Base-by-base conservation (phyloP, 148 eudicot species). In the Suaeda aralocaspica region DNA sequence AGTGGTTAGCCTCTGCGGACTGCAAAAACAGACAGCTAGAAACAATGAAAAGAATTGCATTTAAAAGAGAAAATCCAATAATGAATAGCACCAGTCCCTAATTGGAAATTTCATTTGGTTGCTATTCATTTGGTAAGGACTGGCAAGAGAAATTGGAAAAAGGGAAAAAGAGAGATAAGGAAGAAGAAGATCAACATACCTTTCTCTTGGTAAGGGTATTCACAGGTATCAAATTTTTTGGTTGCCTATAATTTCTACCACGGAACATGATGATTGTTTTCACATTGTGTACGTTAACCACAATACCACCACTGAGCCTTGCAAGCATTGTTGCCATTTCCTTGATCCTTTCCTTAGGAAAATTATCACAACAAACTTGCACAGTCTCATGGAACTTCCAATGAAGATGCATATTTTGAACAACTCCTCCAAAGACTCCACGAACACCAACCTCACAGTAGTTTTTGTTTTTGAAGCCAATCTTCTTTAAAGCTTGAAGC, bases 361-460 rank as follows among this genome's bases (percentile, higher is more conserved):
- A 95, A 80, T 95, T 95, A 76, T 95, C 97, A 76, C 99, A 95
- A 58, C 97, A 91, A 68, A 95, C 99, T 89, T 95, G 99, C 61
- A 95, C 99, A 39, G 99, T 95, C 80, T 95, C 99, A 36, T 95
- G 97, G 77, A 95, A 95, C 82, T 95, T 95, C 99, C 99, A 95
- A 62, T 95, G 99, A 67, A 95, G 84, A 76, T 95, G 99, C 99
- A 95, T 91, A 73, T 95, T 95, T 73, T 95, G 97, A 64, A 95
- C 99, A 68, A 95, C 97, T 67, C 99, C 99, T 76, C 99, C 99
- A 76, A 95, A 95, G 77, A 95, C 99, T 71, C 99, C 99, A 72
- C 99, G 97, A 55, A 95, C 97, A 81, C 99, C 99, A 77, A 95
- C 93, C 64, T 91, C 91, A 24, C 81, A 89, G 70, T 95, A 95